Evolutionary conservation across 352 stramenopile species (phyloP), one percentile per base, ranked within the genome.

Genomic region (Phytophthora aleatoria): DNA sequence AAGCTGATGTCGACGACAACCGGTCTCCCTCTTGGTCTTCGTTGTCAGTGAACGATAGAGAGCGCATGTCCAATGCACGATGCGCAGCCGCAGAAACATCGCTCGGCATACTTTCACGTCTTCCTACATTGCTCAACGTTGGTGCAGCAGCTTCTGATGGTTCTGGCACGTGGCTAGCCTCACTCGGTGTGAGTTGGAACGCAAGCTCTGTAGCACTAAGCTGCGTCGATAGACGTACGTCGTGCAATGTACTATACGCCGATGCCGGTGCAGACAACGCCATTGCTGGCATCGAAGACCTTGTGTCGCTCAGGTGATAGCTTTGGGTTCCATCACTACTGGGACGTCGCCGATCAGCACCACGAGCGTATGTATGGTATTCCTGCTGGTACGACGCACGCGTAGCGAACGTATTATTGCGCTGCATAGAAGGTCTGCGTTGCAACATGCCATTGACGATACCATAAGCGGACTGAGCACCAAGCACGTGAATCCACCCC

Each of bases 401-500:
- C 3, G 52, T 70, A 64, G 57, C 64, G 48, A 77, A 71, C 10
- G 69, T 73, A 41, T 67, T 74, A 53, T 61, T 78, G 20, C 66
- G 69, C 26, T 45, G 44, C 12, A 69, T 52, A 1, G 61, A 52
- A 27, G 45, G 55, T 30, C 61, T 61, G 5, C 58, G 49, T 42
- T 64, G 45, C 36, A 71, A 48, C 20, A 31, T 31, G 26, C 69
- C 61, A 26, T 69, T 60, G 26, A 65, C 16, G 36, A 82, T 67
- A 2, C 73, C 73, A 50, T 79, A 77, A 42, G 75, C 75, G 5
- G 77, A 87, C 54, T 91, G 77, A 5, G 69, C 71, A 4, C 71
- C 79, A 1, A 95, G 49, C 2, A 78, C 79, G 15, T 78, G 74
- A 49, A 92, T 84, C 86, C 86, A 95, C 11, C 68, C 67, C 35